A percentile compares a stretch with the other conserved stretches of the same genome.
Evolutionary conservation across 345 rosid genomes (phyloP).

Genomic region (Ricinus communis): DNA sequence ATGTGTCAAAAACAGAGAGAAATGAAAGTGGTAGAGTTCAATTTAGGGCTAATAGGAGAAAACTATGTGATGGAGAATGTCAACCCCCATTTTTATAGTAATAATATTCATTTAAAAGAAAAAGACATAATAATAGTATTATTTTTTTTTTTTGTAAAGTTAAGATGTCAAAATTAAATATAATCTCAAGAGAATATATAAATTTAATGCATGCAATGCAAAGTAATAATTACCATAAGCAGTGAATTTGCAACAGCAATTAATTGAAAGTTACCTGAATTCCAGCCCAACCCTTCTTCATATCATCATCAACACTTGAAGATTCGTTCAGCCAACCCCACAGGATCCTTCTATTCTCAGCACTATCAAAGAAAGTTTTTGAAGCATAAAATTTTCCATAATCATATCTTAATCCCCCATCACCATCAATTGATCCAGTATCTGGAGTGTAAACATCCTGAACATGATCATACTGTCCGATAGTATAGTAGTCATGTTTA

Average conservation of each 20-base stretch:
- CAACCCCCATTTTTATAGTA: no score
- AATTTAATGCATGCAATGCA: no score
- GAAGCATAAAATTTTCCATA: slow-evolving; percentile 83
- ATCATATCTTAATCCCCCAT: slow-evolving; percentile 52
- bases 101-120: no score
- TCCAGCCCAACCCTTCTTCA: slow-evolving; percentile 69
- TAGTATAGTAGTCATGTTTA: slow-evolving; percentile 46
- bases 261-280: slow-evolving; percentile 48
- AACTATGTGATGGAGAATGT: no score
- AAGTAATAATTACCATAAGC: no score
- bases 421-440: slow-evolving; percentile 39
- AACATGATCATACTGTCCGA: slow-evolving; percentile 39
- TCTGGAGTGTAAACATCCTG: slow-evolving; percentile 51
- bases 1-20: no score
- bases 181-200: no score
- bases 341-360: slow-evolving; percentile 46
- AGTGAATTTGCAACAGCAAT: background rate
- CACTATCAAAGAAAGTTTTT: slow-evolving; percentile 64
- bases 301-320: slow-evolving; percentile 33
- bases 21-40: no score
- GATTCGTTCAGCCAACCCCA: slow-evolving; percentile 82
- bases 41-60: no score
- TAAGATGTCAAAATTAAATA: no score
- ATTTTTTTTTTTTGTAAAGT: no score
- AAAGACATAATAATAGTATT: no score